Conservation (phyloP, 768 basidiomycete genomes). For the Lactifluus hygrophoroides region DNA sequence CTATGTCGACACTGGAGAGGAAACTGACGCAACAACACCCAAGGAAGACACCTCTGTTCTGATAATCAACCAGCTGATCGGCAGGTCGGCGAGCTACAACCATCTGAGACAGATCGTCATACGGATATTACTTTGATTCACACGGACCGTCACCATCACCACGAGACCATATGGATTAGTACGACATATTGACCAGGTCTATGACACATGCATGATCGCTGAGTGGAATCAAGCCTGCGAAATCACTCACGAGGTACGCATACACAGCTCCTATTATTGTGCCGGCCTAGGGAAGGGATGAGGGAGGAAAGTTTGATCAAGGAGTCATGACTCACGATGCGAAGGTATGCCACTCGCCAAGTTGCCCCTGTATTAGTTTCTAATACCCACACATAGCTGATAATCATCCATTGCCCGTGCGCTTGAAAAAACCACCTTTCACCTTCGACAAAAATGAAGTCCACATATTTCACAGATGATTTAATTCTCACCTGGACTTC, state of each 20-base stretch:
- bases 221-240: neutral
- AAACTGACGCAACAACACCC: constrained; percentile 37
- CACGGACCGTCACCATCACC: constrained; percentile 30
- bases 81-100: constrained; percentile 36
- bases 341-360: constrained; percentile 38
- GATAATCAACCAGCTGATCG: constrained; percentile 38
- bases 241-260: constrained; percentile 28
- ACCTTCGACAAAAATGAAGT: constrained; percentile 23
- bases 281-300: constrained; percentile 22
- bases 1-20: neutral
- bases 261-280: constrained; percentile 28
- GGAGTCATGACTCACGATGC: constrained; percentile 29
- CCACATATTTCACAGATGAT: neutral
- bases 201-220: neutral
- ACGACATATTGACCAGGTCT: constrained; percentile 34
- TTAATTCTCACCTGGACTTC: constrained; percentile 27
- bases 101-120: neutral
- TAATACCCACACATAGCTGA: constrained; percentile 43
- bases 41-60: constrained; percentile 32
- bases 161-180: constrained; percentile 38
- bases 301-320: neutral
- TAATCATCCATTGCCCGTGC: constrained; percentile 43
- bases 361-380: constrained; percentile 47
- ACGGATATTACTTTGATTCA: neutral
- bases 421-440: constrained; percentile 31